A percentile compares a stretch with the other conserved stretches of the same genome.
Evolutionary conservation across 768 basidiomycete genomes (phyloP).

Genomic region (Sarcodon sp.): DNA sequence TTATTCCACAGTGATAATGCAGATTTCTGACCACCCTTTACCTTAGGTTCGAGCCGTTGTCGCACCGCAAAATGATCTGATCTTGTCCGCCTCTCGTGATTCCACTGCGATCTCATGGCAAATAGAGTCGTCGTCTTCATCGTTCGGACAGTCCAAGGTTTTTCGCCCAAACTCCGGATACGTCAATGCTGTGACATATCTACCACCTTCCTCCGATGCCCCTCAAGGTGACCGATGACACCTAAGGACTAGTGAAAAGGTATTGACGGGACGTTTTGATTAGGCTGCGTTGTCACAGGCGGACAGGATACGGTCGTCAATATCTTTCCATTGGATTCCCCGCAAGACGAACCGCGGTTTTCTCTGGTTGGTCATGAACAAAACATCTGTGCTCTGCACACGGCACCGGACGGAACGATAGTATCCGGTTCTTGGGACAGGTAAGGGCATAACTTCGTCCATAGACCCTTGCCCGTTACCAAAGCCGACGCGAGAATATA

Average conservation of each 20-base stretch:
- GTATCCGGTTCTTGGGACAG: constrained; percentile 97
- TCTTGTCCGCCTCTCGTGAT: constrained; percentile 90
- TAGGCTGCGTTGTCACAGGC: constrained; percentile 74
- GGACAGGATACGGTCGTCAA: constrained; percentile 87
- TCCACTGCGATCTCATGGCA: constrained; percentile 83
- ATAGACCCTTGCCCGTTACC: background rate
- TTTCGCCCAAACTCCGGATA: constrained; percentile 59
- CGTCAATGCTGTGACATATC: constrained; percentile 73
- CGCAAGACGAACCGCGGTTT: constrained; percentile 64
- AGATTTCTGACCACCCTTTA: constrained; percentile 10
- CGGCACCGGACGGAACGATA: constrained; percentile 56
- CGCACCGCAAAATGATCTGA: constrained; percentile 61
- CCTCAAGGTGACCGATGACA: constrained; percentile 44
- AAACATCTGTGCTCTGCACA: constrained; percentile 81
- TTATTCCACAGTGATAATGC: constrained; percentile 1
- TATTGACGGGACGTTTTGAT: background rate
- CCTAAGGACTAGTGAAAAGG: constrained; percentile 2
- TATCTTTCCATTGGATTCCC: constrained; percentile 52
- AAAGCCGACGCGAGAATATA: constrained; percentile 16
- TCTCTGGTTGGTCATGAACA: constrained; percentile 80
- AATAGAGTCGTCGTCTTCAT: constrained; percentile 29
- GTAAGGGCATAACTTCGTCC: constrained; percentile 29
- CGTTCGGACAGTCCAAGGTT: constrained; percentile 42
- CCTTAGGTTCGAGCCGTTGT: constrained; percentile 71
- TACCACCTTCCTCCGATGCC: constrained; percentile 53